Conservation (phyloP, 192 early-diverging fungal genomes). For the Chytriomyces sp. region DNA sequence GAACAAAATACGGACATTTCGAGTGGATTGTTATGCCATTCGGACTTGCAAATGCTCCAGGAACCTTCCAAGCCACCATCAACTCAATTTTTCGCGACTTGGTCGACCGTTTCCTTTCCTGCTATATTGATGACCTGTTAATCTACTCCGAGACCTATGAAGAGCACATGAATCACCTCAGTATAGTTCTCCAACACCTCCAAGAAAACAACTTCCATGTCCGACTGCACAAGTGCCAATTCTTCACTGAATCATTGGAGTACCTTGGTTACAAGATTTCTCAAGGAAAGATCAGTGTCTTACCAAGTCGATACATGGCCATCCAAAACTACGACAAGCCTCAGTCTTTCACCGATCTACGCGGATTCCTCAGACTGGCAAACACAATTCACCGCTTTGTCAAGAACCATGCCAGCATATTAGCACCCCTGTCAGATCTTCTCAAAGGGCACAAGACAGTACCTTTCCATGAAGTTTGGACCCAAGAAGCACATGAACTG, state of each 20-base stretch:
- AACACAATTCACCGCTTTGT: conserved; percentile 30
- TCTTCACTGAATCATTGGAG: conserved; percentile 8
- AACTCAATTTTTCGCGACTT: too few species aligned
- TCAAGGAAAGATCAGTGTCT: conserved; percentile 6
- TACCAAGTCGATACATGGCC: conserved; percentile 1
- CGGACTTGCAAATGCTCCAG: too few species aligned
- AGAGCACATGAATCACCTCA: not conserved
- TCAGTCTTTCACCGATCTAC: conserved; percentile 7
- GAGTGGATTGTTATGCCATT: too few species aligned
- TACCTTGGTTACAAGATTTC: conserved; percentile 32
- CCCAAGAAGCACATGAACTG: not conserved
- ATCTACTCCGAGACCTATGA: not conserved
- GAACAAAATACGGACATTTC: too few species aligned
- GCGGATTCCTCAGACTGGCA: conserved; percentile 20
- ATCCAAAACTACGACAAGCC: conserved; percentile 17
- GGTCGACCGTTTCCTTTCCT: not conserved
- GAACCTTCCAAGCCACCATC: too few species aligned
- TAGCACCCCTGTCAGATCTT: conserved; percentile 28
- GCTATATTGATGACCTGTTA: not conserved
- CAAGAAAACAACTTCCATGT: conserved; percentile 27
- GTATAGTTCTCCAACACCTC: conserved; percentile 10
- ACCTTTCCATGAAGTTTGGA: not conserved
- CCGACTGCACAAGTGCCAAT: conserved; percentile 20
- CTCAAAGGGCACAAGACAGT: not conserved
- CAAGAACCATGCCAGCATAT: not conserved